Percentiles rank a stretch among this genome's conserved stretches.
Conservation (phyloP, 345 rosid genomes). For the Toxicodendron radicans region DNA sequence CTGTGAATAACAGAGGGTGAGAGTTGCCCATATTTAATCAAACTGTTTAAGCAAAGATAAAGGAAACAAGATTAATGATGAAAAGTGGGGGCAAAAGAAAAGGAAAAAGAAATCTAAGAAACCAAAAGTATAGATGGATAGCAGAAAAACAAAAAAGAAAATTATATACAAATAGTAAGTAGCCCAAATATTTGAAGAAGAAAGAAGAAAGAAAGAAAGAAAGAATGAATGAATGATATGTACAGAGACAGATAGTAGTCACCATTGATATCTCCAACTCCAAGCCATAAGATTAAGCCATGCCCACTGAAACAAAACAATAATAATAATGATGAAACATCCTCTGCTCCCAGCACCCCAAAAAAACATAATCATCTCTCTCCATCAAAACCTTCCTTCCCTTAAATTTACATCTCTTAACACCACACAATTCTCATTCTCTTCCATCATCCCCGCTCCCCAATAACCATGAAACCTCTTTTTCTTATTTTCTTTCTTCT, state of each 20-base stretch:
- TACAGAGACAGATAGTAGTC: no score
- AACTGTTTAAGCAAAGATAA: constrained; percentile 37
- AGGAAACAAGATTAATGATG: constrained; percentile 52
- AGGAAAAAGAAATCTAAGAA: constrained; percentile 36
- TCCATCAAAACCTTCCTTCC: constrained; percentile 41
- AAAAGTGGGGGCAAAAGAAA: constrained; percentile 41
- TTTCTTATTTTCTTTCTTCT: constrained; percentile 32
- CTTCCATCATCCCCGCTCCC: constrained; percentile 28
- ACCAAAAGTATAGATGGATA: constrained; percentile 5
- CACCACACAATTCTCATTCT: constrained; percentile 26
- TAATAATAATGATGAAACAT: constrained; percentile 50
- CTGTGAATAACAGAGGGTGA: constrained; percentile 44
- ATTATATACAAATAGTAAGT: neutral
- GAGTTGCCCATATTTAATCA: constrained; percentile 23
- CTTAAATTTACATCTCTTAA: constrained; percentile 52
- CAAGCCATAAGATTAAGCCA: neutral
- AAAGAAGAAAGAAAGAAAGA: no score
- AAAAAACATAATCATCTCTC: constrained; percentile 42
- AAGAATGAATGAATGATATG: no score
- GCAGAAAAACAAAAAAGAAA: neutral
- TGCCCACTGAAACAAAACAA: constrained; percentile 34
- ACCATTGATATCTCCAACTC: no score
- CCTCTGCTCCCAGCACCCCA: constrained; percentile 55
- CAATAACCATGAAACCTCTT: constrained; percentile 49
- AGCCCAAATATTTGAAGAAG: no score